Evolutionary conservation across 768 basidiomycete genomes (phyloP).

Genomic region (Hebeloma cylindrosporum): DNA sequence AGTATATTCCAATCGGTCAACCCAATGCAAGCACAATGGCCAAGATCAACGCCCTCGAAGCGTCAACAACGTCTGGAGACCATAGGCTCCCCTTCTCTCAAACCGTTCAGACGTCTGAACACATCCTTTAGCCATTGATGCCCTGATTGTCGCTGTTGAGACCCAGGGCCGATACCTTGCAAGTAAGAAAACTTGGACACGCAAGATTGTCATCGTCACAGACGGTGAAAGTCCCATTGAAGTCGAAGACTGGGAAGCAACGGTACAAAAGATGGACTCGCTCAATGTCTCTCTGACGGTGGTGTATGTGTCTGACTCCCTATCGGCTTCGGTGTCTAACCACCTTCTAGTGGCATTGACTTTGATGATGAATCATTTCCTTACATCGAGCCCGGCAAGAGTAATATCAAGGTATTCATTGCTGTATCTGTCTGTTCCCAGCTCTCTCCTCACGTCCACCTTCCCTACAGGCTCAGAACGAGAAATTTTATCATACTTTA

Average conservation of each 20-base stretch:
- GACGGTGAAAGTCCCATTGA: conserved; percentile 80
- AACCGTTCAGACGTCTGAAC: neutral
- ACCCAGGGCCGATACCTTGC: conserved; percentile 68
- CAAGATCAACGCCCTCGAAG: conserved; percentile 57
- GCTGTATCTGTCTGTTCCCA: neutral
- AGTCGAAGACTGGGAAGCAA: conserved; percentile 73
- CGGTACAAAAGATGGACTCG: conserved; percentile 61
- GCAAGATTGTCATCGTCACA: conserved; percentile 81
- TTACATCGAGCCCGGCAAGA: conserved; percentile 68
- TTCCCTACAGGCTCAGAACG: conserved; percentile 60
- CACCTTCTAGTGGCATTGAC: conserved; percentile 69
- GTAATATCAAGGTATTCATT: conserved; percentile 62
- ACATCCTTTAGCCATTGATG: conserved; percentile 69
- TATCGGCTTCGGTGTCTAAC: neutral
- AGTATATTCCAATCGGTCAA: conserved; percentile 67
- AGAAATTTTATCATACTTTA: conserved; percentile 57
- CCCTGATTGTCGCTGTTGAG: conserved; percentile 82
- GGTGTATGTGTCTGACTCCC: conserved; percentile 50
- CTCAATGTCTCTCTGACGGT: conserved; percentile 61
- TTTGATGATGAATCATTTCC: conserved; percentile 74
- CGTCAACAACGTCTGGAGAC: conserved; percentile 62
- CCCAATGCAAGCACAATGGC: conserved; percentile 68
- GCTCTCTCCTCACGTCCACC: neutral
- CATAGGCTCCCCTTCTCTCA: conserved; percentile 42
- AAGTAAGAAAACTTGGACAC: conserved; percentile 80